Evolutionary conservation across 768 basidiomycete species (phyloP).

Genomic region (Rossbeevera mucosa): DNA sequence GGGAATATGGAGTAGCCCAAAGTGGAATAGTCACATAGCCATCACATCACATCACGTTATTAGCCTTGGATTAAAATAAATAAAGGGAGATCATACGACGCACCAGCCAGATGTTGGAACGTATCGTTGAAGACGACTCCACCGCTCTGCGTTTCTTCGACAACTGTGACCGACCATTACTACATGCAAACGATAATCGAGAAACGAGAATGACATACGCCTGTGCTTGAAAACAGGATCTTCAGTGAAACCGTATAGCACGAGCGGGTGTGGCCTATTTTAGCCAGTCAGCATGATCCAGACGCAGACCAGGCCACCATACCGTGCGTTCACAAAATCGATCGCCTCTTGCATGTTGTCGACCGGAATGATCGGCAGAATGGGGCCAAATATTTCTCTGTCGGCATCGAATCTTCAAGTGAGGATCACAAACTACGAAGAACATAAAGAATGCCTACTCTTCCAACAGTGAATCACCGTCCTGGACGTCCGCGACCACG

Average conservation of each 20-base stretch:
- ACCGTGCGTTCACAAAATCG: slow-evolving; percentile 51
- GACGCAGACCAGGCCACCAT: slow-evolving; percentile 5
- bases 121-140: slow-evolving; percentile 56
- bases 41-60: slow-evolving; percentile 10
- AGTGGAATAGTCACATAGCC: background rate
- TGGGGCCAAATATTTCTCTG: slow-evolving; percentile 73
- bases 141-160: slow-evolving; percentile 54
- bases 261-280: slow-evolving; percentile 53
- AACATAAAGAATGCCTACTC: slow-evolving; percentile 36
- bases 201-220: slow-evolving; percentile 26
- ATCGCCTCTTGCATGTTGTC: slow-evolving; percentile 53
- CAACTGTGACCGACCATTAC: slow-evolving; percentile 35
- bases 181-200: background rate
- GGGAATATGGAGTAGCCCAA: no score
- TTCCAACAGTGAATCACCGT: slow-evolving; percentile 55
- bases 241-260: slow-evolving; percentile 61
- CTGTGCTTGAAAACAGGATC: slow-evolving; percentile 36
- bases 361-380: slow-evolving; percentile 60
- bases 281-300: slow-evolving; percentile 3
- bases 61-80: background rate
- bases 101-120: slow-evolving; percentile 49
- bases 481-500: slow-evolving; percentile 50
- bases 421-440: background rate
- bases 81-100: slow-evolving; percentile 7
- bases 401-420: background rate